A percentile compares a stretch with the other conserved stretches of the same genome.
Conservation (phyloP, 2,329 filamentous ascomycete genomes). For the Fusarium avenaceum region DNA sequence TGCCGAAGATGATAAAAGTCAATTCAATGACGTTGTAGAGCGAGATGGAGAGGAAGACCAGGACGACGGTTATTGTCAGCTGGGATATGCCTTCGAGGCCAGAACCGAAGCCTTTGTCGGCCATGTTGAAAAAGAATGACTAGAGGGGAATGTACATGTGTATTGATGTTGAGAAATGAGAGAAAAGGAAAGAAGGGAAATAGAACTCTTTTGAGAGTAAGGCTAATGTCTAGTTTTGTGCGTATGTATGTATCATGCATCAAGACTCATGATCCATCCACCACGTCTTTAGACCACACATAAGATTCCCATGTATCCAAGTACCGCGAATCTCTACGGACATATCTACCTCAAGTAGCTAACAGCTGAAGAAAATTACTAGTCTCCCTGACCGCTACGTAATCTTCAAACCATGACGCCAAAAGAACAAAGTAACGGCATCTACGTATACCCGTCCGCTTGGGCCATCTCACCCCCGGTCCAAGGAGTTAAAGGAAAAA, state of each 20-base stretch:
- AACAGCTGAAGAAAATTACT: background rate
- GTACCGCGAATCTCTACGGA: background rate
- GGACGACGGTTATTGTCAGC: conserved; percentile 43
- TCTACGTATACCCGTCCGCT: conserved; percentile 2
- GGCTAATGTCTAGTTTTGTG: background rate
- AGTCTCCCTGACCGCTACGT: conserved; percentile 24
- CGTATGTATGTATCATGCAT: background rate
- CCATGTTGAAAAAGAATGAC: conserved; percentile 22
- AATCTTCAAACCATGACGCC: conserved; percentile 1
- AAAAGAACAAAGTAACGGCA: conserved; percentile 7
- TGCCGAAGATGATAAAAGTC: conserved; percentile 53
- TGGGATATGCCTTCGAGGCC: conserved; percentile 42
- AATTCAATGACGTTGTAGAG: conserved; percentile 56
- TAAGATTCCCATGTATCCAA: background rate
- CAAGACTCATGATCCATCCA: background rate
- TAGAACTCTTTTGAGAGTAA: background rate
- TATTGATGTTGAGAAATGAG: no score
- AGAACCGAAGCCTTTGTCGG: conserved; percentile 42
- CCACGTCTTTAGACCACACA: background rate
- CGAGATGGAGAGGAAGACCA: conserved; percentile 52
- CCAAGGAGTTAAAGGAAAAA: background rate
- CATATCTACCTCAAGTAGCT: no score
- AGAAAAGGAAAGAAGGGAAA: background rate
- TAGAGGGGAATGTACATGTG: background rate
- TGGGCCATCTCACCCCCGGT: background rate